phyloP scores from a whole-genome alignment of 108 stramenopile genomes.

The Skeletonema menzelii region DNA sequence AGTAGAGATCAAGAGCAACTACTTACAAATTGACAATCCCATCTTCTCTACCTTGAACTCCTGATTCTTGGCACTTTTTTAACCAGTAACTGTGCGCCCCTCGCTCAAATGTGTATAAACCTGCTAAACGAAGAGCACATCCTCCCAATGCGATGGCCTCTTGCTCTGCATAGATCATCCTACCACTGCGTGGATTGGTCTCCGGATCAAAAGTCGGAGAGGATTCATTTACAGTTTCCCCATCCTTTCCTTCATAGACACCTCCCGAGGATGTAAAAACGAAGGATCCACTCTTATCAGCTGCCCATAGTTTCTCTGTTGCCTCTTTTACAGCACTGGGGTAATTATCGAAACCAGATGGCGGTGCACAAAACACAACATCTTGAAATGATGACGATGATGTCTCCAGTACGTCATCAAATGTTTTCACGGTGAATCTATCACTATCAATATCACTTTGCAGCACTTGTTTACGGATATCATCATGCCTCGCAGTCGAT shows the following conservation, averaged over 20 bases:
- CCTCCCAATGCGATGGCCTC: constrained; percentile 54
- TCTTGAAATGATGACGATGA: constrained; percentile 48
- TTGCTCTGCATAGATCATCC: constrained; percentile 74
- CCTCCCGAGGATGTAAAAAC: constrained; percentile 87
- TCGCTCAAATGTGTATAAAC: constrained; percentile 77
- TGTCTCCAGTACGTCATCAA: constrained; percentile 38
- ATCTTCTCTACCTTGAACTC: constrained; percentile 69
- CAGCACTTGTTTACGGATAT: constrained; percentile 51
- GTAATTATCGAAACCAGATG: constrained; percentile 88
- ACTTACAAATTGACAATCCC: constrained; percentile 72
- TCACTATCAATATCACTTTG: constrained; percentile 17
- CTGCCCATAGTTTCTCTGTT: constrained; percentile 54
- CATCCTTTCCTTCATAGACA: constrained; percentile 63
- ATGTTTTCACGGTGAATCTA: constrained; percentile 51
- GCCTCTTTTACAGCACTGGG: constrained; percentile 58
- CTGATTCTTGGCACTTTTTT: constrained; percentile 45
- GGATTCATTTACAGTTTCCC: constrained; percentile 62
- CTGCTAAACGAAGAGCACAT: constrained; percentile 70
- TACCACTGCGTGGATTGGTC: constrained; percentile 55
- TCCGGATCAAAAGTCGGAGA: constrained; percentile 52
- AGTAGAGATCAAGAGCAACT: neutral
- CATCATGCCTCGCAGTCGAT: constrained; percentile 60
- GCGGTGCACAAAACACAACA: constrained; percentile 91
- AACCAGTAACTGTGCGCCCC: constrained; percentile 91
- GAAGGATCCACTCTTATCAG: constrained; percentile 59